phyloP scores from a whole-genome alignment of 140 eudicot species.

The Ambrosia hybrid region DNA sequence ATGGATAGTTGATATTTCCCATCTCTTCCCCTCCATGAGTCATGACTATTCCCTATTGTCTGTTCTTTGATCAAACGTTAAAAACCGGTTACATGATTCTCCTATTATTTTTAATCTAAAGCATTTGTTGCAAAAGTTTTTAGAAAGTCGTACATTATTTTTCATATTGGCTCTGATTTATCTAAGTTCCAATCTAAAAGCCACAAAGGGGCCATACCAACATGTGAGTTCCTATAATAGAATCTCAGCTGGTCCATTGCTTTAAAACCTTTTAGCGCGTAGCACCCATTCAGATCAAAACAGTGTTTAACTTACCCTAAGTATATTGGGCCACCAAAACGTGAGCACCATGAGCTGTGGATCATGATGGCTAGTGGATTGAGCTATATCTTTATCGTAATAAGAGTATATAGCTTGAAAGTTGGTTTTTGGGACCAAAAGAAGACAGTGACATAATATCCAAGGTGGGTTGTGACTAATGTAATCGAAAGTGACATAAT shows the following conservation, averaged over 20 bases:
- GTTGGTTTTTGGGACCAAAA: slow-evolving; percentile 38
- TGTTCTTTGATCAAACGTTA: too few relatives aligned
- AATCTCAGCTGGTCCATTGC: slow-evolving; percentile 27
- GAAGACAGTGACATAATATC: slow-evolving; percentile 30
- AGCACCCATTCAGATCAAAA: neutral
- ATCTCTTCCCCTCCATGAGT: too few relatives aligned
- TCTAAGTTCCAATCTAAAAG: too few relatives aligned
- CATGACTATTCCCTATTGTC: too few relatives aligned
- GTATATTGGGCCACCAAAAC: slow-evolving; percentile 24
- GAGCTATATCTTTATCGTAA: slow-evolving; percentile 13
- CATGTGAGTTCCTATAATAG: slow-evolving; percentile 29
- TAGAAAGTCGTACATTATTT: too few relatives aligned
- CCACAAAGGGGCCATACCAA: slow-evolving; percentile 23
- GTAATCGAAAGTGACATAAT: slow-evolving; percentile 30
- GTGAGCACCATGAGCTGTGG: slow-evolving; percentile 23
- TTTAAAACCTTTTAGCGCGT: neutral
- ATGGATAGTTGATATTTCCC: too few relatives aligned
- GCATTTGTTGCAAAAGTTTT: too few relatives aligned
- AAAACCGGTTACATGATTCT: too few relatives aligned
- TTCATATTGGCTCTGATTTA: too few relatives aligned
- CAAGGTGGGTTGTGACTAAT: slow-evolving; percentile 31
- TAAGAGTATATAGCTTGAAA: neutral
- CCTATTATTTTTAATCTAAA: too few relatives aligned
- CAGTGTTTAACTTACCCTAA: slow-evolving; percentile 16
- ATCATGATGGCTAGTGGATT: slow-evolving; percentile 12